Evolutionary conservation across 495 filamentous ascomycete genomes (phyloP), one percentile per base, ranked within the genome.

Genomic region (Xylaria palmicola): DNA sequence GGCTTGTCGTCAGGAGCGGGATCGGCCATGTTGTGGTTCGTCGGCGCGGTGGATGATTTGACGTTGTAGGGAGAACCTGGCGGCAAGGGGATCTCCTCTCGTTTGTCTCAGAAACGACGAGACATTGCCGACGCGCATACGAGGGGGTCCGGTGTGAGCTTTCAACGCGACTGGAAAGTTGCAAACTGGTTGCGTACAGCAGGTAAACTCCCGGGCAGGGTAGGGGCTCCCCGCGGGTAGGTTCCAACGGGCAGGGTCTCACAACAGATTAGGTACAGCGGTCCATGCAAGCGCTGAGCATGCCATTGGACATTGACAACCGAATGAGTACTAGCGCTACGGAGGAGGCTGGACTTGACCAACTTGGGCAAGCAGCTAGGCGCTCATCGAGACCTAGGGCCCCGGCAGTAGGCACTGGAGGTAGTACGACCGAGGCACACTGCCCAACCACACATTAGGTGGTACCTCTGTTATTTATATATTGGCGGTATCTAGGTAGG

Each of bases 1-100:
- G 57, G 47, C 26, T 44, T 60, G 36, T 52, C 37, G 13, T 41
- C 12, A n/a, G 36, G 29, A 19, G 24, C 34, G 15, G 32, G 45
- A 41, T 60, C 48, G 47, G 57, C 36, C 57, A 60, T 60, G 37
- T 59, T 43, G 36, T 29, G n/a, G n/a, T n/a, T n/a, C 36, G 36
- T 52, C 12, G 29, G 36, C 24, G 12, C 4, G 10, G 12, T 2
- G 6, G 20, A 17, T 10, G 29, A 30, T 5, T 17, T 17, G 15
- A 20, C 6, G 37, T 41, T 7, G 37, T 32, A 3, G 17, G 26
- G n/a, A 32, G 29, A 41, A 5, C 24, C 17, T 44, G n/a, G 19
- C 34, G 51, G 13, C 3, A 34, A 22, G 45, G 26, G 41, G 17
- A 13, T 13, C 39, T 43, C 27, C 53, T 56, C 15, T 43, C 9